Evolutionary conservation across 805 yeast species (phyloP).

Genomic region (Wickerhamomyces mucosus): DNA sequence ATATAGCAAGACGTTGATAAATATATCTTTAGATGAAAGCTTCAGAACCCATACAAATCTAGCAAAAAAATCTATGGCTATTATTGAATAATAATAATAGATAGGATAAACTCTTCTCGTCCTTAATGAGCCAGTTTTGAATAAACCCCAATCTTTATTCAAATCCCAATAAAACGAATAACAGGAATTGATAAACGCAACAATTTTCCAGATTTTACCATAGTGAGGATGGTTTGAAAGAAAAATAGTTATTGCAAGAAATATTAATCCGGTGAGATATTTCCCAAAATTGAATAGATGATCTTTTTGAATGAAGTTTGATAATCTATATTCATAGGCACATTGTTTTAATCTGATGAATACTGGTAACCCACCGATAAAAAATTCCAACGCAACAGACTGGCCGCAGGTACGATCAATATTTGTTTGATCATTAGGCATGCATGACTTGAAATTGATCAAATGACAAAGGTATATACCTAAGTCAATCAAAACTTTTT

Average conservation of each 20-base stretch:
- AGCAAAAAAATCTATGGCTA: constrained; percentile 49
- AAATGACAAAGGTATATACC: constrained; percentile 44
- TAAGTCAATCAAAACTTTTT: constrained; percentile 67
- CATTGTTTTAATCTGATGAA: constrained; percentile 80
- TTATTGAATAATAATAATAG: constrained; percentile 44
- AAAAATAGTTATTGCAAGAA: constrained; percentile 29
- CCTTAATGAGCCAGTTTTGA: constrained; percentile 22
- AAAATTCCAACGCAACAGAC: constrained; percentile 25
- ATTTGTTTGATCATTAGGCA: constrained; percentile 18
- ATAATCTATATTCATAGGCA: constrained; percentile 51
- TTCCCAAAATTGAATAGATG: constrained; percentile 69
- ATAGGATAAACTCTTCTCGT: constrained; percentile 8
- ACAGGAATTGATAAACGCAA: constrained; percentile 54
- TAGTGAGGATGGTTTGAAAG: constrained; percentile 9
- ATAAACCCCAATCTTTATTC: constrained; percentile 74
- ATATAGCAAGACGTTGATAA: constrained; percentile 11
- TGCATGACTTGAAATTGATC: constrained; percentile 25
- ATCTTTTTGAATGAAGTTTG: constrained; percentile 21
- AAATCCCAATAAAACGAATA: constrained; percentile 89
- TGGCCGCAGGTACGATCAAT: constrained; percentile 27
- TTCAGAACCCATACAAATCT: constrained; percentile 74
- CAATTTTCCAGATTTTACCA: constrained; percentile 22
- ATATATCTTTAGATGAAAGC: constrained; percentile 24
- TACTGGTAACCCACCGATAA: constrained; percentile 46
- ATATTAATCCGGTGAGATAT: constrained; percentile 58